These are phyloP conservation scores for Antonospora locustae DNA, from an alignment of 371 early-diverging fungal species.

Conservation along the genomic window DNA sequence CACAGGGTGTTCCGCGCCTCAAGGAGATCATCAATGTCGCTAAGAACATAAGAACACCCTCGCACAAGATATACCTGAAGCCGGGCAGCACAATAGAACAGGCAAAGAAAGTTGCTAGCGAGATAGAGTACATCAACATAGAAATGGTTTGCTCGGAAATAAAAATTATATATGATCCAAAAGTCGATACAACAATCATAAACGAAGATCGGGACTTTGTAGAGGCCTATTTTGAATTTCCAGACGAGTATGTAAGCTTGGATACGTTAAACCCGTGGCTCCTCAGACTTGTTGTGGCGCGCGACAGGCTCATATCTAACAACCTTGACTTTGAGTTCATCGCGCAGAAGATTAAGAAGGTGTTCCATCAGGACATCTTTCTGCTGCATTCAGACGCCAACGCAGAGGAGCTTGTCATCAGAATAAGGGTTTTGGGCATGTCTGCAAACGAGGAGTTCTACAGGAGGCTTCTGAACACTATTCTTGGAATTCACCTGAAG, in stretches of 20 bases:
- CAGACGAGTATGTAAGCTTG: conserved; percentile 60
- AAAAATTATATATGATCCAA: conserved; percentile 92
- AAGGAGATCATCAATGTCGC: conserved; percentile 98
- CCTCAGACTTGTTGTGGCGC: conserved; percentile 71
- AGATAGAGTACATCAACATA: conserved; percentile 77
- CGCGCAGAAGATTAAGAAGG: conserved; percentile 58
- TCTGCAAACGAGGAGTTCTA: conserved; percentile 73
- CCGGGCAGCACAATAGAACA: conserved; percentile 60
- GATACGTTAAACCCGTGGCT: conserved; percentile 66
- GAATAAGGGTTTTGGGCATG: conserved; percentile 63
- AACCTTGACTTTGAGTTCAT: conserved; percentile 67
- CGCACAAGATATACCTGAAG: conserved; percentile 68
- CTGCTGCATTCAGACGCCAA: conserved; percentile 79
- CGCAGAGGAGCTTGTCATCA: conserved; percentile 68
- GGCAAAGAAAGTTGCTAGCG: conserved; percentile 74
- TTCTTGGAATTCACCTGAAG: conserved; percentile 71
- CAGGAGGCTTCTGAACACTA: conserved; percentile 64
- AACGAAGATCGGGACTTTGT: conserved; percentile 82
- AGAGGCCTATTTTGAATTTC: conserved; percentile 68
- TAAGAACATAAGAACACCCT: conserved; percentile 85
- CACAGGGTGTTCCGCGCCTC: conserved; percentile 93
- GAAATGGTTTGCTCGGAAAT: conserved; percentile 65
- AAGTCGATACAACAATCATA: conserved; percentile 65
- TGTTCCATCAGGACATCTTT: conserved; percentile 61
- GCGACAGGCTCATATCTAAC: conserved; percentile 70